Evolutionary conservation across 2,329 filamentous ascomycete genomes (phyloP).

Genomic region (Metarhizium sp.): DNA sequence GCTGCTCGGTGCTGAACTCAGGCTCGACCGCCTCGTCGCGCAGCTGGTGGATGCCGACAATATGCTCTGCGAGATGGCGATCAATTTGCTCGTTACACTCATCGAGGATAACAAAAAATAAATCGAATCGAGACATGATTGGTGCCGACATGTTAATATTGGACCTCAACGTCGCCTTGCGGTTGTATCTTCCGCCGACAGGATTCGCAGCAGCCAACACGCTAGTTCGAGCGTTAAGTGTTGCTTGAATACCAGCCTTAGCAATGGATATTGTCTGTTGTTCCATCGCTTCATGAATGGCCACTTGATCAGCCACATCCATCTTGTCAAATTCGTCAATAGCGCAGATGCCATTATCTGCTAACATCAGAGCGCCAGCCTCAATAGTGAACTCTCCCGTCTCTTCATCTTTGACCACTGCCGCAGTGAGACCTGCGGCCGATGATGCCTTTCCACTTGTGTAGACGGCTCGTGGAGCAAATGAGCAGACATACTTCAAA

Average conservation of each 20-base stretch:
- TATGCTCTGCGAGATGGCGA: slow-evolving; percentile 85
- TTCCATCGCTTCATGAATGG: slow-evolving; percentile 99
- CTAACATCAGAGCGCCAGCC: slow-evolving; percentile 93
- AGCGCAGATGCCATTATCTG: slow-evolving; percentile 92
- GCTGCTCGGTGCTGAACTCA: slow-evolving; percentile 90
- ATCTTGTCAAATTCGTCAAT: slow-evolving; percentile 99
- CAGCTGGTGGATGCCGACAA: slow-evolving; percentile 86
- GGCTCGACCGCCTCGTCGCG: slow-evolving; percentile 86
- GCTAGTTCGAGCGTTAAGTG: slow-evolving; percentile 87
- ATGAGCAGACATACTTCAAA: slow-evolving; percentile 93
- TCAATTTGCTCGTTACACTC: slow-evolving; percentile 92
- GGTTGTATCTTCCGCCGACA: slow-evolving; percentile 92
- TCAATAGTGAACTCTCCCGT: slow-evolving; percentile 98
- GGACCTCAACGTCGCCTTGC: slow-evolving; percentile 82
- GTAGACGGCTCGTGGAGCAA: slow-evolving; percentile 93
- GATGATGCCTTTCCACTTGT: slow-evolving; percentile 97
- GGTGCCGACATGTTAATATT: slow-evolving; percentile 99
- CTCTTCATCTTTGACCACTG: slow-evolving; percentile 95
- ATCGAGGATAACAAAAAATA: slow-evolving; percentile 96
- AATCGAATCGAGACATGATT: slow-evolving; percentile 98
- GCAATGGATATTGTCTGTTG: slow-evolving; percentile 99
- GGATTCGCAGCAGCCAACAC: slow-evolving; percentile 96
- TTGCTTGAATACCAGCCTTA: slow-evolving; percentile 96
- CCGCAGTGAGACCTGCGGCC: slow-evolving; percentile 91
- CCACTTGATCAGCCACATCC: slow-evolving; percentile 94